Evolutionary conservation across 768 basidiomycete genomes (phyloP).

Genomic region (Clitopilus passeckerianus): DNA sequence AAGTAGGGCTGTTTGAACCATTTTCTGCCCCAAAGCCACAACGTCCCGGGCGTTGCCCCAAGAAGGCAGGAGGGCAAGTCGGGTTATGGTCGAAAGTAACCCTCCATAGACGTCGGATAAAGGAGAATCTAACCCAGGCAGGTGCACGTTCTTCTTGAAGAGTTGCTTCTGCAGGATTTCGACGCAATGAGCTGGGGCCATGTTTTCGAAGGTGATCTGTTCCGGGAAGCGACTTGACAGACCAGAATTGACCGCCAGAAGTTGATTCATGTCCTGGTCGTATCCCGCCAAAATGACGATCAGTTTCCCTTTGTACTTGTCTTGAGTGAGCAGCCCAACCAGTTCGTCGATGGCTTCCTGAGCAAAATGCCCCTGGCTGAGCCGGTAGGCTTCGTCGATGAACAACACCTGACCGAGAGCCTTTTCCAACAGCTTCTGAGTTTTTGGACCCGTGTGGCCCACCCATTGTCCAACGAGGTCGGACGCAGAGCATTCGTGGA

Average conservation of each 20-base stretch:
- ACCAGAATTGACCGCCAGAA: slow-evolving; percentile 56
- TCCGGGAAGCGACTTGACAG: slow-evolving; percentile 67
- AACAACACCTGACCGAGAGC: slow-evolving; percentile 67
- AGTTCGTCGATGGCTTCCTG: slow-evolving; percentile 72
- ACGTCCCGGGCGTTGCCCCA: slow-evolving; percentile 75
- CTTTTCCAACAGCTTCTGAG: slow-evolving; percentile 52
- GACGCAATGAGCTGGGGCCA: slow-evolving; percentile 44
- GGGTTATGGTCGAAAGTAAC: slow-evolving; percentile 36
- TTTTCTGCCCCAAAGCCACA: slow-evolving; percentile 43
- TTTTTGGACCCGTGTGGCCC: slow-evolving; percentile 70
- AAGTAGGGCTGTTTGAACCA: slow-evolving; percentile 37
- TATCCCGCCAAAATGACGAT: slow-evolving; percentile 71
- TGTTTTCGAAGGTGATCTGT: slow-evolving; percentile 48
- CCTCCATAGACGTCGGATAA: slow-evolving; percentile 20
- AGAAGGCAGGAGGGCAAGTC: slow-evolving; percentile 40
- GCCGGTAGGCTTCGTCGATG: slow-evolving; percentile 68
- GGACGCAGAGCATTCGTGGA: slow-evolving; percentile 64
- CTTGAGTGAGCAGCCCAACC: slow-evolving; percentile 57
- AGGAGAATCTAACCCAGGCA: slow-evolving; percentile 30
- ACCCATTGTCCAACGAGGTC: slow-evolving; percentile 69
- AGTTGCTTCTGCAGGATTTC: slow-evolving; percentile 44
- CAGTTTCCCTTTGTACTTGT: slow-evolving; percentile 51
- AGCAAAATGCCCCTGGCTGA: slow-evolving; percentile 57
- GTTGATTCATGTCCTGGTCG: slow-evolving; percentile 58
- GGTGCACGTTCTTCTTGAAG: slow-evolving; percentile 31